Conservation (phyloP, 345 rosid genomes). For the Bruguiera gymnorhiza region DNA sequence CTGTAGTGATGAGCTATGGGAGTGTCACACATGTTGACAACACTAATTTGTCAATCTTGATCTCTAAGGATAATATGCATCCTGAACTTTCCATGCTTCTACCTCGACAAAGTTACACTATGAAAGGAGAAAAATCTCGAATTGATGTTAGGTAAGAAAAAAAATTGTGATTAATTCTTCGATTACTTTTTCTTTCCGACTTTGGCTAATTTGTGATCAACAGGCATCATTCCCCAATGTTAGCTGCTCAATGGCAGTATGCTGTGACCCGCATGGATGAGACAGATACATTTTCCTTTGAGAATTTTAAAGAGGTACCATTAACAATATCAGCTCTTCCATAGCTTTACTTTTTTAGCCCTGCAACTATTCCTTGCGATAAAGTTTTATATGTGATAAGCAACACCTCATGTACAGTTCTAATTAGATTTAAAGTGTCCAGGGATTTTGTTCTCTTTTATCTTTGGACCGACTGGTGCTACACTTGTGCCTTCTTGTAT, state of each 20-base stretch:
- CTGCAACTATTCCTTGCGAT: background rate
- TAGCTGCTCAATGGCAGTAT: slow-evolving; percentile 82
- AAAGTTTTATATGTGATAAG: no score
- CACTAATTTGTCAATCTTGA: slow-evolving; percentile 38
- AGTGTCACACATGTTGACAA: slow-evolving; percentile 36
- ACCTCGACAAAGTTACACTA: slow-evolving; percentile 79
- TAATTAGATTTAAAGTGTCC: no score
- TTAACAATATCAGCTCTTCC: background rate
- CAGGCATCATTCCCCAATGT: slow-evolving; percentile 81
- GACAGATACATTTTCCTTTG: slow-evolving; percentile 56
- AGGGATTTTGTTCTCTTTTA: no score
- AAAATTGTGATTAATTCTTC: slow-evolving; percentile 3
- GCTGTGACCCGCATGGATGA: slow-evolving; percentile 82
- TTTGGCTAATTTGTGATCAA: slow-evolving; percentile 22
- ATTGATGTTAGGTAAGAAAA: slow-evolving; percentile 63
- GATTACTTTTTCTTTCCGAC: background rate
- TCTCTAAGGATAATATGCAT: slow-evolving; percentile 29
- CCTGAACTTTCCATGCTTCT: slow-evolving; percentile 45
- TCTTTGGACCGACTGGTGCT: no score
- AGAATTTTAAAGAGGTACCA: slow-evolving; percentile 66
- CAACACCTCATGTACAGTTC: no score
- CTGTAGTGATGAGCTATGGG: slow-evolving; percentile 74
- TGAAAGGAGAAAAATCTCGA: slow-evolving; percentile 69
- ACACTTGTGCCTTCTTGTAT: no score
- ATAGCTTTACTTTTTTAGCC: background rate